These are phyloP conservation scores for Sarocladiaceae sp. DNA, from an alignment of 2,329 filamentous ascomycete genomes.

Conservation along the genomic window DNA sequence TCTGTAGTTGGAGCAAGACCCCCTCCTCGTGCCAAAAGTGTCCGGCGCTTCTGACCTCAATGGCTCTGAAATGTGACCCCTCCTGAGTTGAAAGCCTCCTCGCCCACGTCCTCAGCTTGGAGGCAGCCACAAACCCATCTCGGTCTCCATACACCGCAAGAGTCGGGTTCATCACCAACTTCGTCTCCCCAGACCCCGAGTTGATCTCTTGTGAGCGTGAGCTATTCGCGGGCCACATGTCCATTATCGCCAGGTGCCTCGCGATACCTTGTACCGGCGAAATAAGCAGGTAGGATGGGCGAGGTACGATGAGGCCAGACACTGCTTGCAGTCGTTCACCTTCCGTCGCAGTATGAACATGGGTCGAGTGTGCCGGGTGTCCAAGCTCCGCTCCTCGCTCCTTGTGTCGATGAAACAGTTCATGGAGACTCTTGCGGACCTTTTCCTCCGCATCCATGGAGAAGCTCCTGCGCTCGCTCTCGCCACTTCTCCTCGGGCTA, in stretches of 20 bases:
- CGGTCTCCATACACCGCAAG: slow-evolving; percentile 70
- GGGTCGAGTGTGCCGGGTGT: neutral
- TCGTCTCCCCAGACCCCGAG: slow-evolving; percentile 39
- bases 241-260: slow-evolving; percentile 59
- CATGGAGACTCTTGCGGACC: slow-evolving; percentile 42
- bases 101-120: slow-evolving; percentile 64
- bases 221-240: slow-evolving; percentile 35
- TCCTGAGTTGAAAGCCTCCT: slow-evolving; percentile 38
- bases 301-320: slow-evolving; percentile 30
- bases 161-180: slow-evolving; percentile 55
- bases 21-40: slow-evolving; percentile 61
- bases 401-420: slow-evolving; percentile 32
- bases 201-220: slow-evolving; percentile 16
- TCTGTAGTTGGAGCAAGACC: slow-evolving; percentile 31
- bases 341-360: neutral
- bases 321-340: slow-evolving; percentile 26
- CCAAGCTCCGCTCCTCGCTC: neutral
- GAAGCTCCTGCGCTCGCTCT: slow-evolving; percentile 21
- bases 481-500: slow-evolving; percentile 11
- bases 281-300: slow-evolving; percentile 57
- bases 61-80: slow-evolving; percentile 41
- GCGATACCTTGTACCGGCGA: slow-evolving; percentile 62
- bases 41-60: slow-evolving; percentile 49
- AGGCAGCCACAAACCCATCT: slow-evolving; percentile 67
- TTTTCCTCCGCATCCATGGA: slow-evolving; percentile 44